Evolutionary conservation across 345 rosid genomes (phyloP).

Genomic region (Trapa bicornis): DNA sequence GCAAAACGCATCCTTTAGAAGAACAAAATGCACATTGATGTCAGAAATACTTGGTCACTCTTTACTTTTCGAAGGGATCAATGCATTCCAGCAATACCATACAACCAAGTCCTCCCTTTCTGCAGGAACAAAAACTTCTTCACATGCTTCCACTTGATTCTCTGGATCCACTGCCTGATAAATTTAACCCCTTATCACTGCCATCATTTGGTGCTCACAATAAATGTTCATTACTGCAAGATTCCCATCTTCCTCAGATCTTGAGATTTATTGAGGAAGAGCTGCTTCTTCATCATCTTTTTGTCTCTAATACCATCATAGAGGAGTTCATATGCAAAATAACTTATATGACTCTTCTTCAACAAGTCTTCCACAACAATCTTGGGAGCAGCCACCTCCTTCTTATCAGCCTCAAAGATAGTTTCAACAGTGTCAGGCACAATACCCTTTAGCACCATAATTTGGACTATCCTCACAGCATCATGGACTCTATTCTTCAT

Average conservation of each 20-base stretch:
- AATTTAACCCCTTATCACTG: too few relatives aligned
- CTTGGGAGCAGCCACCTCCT: slow-evolving; percentile 77
- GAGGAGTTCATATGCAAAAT: slow-evolving; percentile 71
- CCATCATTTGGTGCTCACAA: too few relatives aligned
- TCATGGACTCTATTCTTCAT: slow-evolving; percentile 50
- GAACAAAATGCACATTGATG: too few relatives aligned
- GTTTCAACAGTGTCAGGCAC: slow-evolving; percentile 68
- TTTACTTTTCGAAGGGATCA: too few relatives aligned
- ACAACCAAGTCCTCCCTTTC: too few relatives aligned
- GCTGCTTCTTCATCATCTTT: slow-evolving; percentile 46
- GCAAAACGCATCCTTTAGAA: too few relatives aligned
- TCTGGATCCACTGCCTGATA: too few relatives aligned
- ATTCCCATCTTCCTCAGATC: slow-evolving; percentile 5
- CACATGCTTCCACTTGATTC: too few relatives aligned
- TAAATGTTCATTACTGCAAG: slow-evolving; percentile 1
- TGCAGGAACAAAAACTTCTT: too few relatives aligned
- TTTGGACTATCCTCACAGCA: slow-evolving; percentile 59
- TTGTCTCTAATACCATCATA: slow-evolving; percentile 77
- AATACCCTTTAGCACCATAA: slow-evolving; percentile 53
- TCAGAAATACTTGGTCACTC: too few relatives aligned
- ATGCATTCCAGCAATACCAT: too few relatives aligned
- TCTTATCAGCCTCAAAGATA: slow-evolving; percentile 68
- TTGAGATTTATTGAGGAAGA: slow-evolving; percentile 14
- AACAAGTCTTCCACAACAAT: slow-evolving; percentile 76
- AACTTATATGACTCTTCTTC: slow-evolving; percentile 70